Evolutionary conservation across 2,329 filamentous ascomycete genomes (phyloP).

Genomic region (Fusarium sp.): DNA sequence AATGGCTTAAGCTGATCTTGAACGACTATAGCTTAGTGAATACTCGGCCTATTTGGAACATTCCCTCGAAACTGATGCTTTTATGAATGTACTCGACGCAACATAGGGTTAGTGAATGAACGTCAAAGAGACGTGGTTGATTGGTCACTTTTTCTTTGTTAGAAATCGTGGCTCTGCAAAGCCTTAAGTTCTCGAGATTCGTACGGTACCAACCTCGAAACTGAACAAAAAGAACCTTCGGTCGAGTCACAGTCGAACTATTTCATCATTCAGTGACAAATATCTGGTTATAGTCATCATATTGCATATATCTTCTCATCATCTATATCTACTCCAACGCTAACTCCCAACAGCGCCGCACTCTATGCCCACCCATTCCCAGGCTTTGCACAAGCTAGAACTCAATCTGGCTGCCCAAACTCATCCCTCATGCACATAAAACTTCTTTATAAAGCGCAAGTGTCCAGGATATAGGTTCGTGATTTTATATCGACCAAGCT

Average conservation of each 20-base stretch:
- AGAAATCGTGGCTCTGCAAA: too few species aligned
- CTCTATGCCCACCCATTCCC: conserved; percentile 6
- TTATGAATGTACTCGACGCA: neutral
- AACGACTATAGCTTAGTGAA: neutral
- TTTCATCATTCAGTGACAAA: neutral
- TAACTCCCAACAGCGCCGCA: neutral
- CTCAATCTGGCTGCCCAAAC: neutral
- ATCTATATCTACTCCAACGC: conserved; percentile 28
- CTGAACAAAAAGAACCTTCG: neutral
- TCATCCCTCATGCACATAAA: conserved; percentile 4
- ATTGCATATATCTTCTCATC: conserved; percentile 4
- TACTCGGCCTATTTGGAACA: neutral
- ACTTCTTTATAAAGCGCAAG: neutral
- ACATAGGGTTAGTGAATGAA: neutral
- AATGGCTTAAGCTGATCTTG: neutral
- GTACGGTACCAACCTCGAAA: neutral
- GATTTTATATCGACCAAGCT: conserved; percentile 32
- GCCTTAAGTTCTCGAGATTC: neutral
- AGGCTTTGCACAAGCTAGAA: conserved; percentile 4
- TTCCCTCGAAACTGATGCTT: neutral
- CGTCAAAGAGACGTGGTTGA: neutral
- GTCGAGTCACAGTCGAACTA: neutral
- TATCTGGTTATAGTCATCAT: conserved; percentile 6
- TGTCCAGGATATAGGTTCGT: conserved; percentile 31
- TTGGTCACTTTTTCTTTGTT: neutral